Base-by-base conservation (phyloP, 768 basidiomycete genomes). In the Trametes villosa region DNA sequence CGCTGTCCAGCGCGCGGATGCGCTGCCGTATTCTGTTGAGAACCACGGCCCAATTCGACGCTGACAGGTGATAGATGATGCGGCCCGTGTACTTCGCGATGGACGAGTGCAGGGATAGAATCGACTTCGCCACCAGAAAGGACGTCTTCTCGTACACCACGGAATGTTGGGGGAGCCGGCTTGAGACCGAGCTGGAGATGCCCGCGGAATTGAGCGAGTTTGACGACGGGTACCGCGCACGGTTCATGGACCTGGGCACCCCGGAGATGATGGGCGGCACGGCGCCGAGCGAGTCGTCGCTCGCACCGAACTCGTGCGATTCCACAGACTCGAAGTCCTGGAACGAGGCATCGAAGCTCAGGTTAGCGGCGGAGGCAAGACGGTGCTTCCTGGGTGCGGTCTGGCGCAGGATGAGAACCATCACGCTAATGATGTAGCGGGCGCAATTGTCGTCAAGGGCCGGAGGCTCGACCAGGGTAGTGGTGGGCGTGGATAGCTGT, bases 1-100 rank as follows among this genome's bases (percentile, higher is more conserved):
- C 74, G 47, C 74, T 75, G 0, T 88, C 87, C 27, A 95, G 80
- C 59, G 78, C 77, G 44, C 85, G 83, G 31, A 95, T 88, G 74
- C 88, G 89, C 45, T 77, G 74, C 45, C 86, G 83, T 55, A 96
- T 81, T 30, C 92, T 81, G 22, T 80, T 73, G 66, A 90, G 86
- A 17, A 96, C 88, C 9, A 91, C 83, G 52, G 75, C 71, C 93
- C 94, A 97, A 71, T 96, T 96, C 13, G 89, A 89, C 0, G 91
- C 88, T 2, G 94, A 94, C 18, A 98, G 81, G 69, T 89, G 88
- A 69, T 90, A 94, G 27, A 96, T 83, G 62, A 96, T 86, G 49
- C 88, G 84, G 12, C 91, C 89, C 22, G 89, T 83, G 66, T 83
- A 91, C 69, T 87, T 86, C 53, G 84, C 81, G 60, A 92, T 86